Conservation (phyloP, 2,329 filamentous ascomycete genomes). For the Neonectria ditissima region DNA sequence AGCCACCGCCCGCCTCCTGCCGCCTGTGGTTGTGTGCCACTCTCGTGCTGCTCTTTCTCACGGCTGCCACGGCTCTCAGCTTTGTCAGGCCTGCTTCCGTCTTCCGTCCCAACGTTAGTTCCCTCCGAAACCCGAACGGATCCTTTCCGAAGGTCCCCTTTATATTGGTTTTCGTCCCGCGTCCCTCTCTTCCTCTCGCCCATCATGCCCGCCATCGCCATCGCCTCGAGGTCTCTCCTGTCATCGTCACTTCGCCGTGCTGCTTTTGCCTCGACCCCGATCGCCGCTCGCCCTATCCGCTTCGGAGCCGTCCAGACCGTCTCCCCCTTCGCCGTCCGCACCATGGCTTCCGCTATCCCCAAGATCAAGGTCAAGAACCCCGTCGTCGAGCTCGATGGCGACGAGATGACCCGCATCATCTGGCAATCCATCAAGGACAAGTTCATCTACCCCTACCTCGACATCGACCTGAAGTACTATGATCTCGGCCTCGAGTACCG, state of each 20-base stretch:
- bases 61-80: constrained; percentile 30
- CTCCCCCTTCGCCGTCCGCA: constrained; percentile 74
- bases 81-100: constrained; percentile 11
- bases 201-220: constrained; percentile 47
- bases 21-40: constrained; percentile 21
- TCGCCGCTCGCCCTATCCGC: constrained; percentile 49
- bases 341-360: constrained; percentile 66
- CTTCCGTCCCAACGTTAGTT: constrained; percentile 13
- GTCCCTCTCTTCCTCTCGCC: constrained; percentile 36
- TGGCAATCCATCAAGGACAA: constrained; percentile 99
- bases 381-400: constrained; percentile 95
- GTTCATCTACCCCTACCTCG: constrained; percentile 95
- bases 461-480: constrained; percentile 98
- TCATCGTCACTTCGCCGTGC: constrained; percentile 47
- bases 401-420: constrained; percentile 98
- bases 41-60: constrained; percentile 39
- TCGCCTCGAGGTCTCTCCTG: constrained; percentile 48
- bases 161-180: constrained; percentile 43
- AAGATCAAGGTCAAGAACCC: constrained; percentile 99
- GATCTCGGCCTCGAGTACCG: constrained; percentile 94
- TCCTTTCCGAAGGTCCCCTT: constrained; percentile 36
- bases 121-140: constrained; percentile 27
- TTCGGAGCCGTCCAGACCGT: constrained; percentile 54
- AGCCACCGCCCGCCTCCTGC: constrained; percentile 10
- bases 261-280: constrained; percentile 41